Conservation (phyloP, 352 stramenopile species). For the Pythium insidiosum region DNA sequence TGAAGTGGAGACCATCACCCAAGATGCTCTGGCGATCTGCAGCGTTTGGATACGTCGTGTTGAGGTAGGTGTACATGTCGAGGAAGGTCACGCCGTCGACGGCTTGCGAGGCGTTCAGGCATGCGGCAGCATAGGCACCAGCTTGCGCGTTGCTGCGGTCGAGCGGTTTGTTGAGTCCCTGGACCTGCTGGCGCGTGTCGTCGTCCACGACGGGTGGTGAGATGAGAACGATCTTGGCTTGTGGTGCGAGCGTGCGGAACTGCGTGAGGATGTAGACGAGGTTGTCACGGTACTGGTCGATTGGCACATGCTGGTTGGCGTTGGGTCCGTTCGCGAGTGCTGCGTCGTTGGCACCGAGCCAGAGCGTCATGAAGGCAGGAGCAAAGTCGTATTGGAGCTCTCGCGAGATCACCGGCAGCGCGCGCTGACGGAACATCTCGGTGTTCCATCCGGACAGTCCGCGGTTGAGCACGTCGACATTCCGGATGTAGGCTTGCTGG, state of each 20-base stretch:
- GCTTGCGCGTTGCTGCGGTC: background rate
- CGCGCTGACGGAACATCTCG: slow-evolving; percentile 22
- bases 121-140: background rate
- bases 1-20: slow-evolving; percentile 3
- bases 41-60: background rate
- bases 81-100: background rate
- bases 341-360: slow-evolving; percentile 41
- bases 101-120: background rate
- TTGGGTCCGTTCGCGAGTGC: slow-evolving; percentile 19
- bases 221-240: background rate
- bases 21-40: background rate
- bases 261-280: slow-evolving; percentile 17
- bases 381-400: slow-evolving; percentile 17
- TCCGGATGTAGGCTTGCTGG: slow-evolving; percentile 53
- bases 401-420: slow-evolving; percentile 16
- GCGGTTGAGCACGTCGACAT: slow-evolving; percentile 38
- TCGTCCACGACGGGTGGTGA: slow-evolving; percentile 1
- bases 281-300: slow-evolving; percentile 33
- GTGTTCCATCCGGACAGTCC: slow-evolving; percentile 50
- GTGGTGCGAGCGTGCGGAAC: background rate
- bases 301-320: slow-evolving; percentile 26
- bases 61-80: slow-evolving; percentile 2
- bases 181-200: background rate
- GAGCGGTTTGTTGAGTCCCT: background rate
- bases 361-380: slow-evolving; percentile 25